Evolutionary conservation across 2,329 filamentous ascomycete species (phyloP).

Genomic region (Falciphora oryzae): DNA sequence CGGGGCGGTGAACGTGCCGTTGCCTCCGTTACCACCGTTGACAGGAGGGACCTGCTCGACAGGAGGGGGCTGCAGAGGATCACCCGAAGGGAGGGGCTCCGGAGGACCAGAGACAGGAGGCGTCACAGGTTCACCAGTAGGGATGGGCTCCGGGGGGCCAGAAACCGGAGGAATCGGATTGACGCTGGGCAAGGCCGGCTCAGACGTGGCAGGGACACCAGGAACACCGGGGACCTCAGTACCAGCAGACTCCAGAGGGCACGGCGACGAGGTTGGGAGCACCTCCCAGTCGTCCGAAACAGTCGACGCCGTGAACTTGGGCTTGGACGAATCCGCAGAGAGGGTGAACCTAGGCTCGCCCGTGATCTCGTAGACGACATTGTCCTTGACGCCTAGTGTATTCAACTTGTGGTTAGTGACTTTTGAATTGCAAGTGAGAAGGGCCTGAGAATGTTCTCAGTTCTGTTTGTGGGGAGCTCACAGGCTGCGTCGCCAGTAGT

Average conservation of each 20-base stretch:
- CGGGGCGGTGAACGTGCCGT: constrained; percentile 12
- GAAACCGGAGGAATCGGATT: constrained; percentile 15
- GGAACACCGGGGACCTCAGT: background rate
- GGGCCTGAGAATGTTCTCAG: background rate
- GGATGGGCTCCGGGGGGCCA: constrained; percentile 12
- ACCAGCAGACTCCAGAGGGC: background rate
- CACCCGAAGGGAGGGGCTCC: background rate
- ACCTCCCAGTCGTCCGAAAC: background rate
- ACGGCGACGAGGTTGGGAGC: background rate
- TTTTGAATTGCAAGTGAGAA: background rate
- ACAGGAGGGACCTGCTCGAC: background rate
- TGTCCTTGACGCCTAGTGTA: constrained; percentile 34
- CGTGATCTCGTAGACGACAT: constrained; percentile 35
- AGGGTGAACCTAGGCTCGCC: constrained; percentile 29
- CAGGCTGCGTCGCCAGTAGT: constrained; percentile 40
- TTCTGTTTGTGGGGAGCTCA: constrained; percentile 6
- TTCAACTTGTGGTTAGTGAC: background rate
- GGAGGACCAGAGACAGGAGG: constrained; percentile 7
- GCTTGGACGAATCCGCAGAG: constrained; percentile 28
- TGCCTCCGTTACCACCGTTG: constrained; percentile 5
- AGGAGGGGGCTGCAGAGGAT: background rate
- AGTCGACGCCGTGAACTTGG: constrained; percentile 19
- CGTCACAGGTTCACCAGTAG: background rate
- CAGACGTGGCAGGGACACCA: background rate
- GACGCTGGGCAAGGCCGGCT: constrained; percentile 10